Percentiles rank a stretch among this genome's conserved stretches.
These are phyloP conservation scores for Chenopodium berlandieri DNA, from an alignment of 148 eudicot genomes.

Conservation along the genomic window DNA sequence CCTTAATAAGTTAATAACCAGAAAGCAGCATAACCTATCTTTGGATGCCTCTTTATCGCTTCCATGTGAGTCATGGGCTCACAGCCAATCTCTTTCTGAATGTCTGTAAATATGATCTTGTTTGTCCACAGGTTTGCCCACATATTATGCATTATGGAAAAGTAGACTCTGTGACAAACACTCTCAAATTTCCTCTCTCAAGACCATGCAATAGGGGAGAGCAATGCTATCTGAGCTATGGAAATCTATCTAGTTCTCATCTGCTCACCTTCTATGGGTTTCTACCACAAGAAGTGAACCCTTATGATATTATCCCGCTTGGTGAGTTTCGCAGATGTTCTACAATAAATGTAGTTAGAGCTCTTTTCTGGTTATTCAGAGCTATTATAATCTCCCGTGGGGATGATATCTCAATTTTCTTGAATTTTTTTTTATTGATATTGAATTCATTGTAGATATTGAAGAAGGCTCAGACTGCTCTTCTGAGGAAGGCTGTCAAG, in stretches of 20 bases:
- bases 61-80: not conserved
- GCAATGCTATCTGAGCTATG: constrained; percentile 85
- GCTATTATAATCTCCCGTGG: not conserved
- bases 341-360: not conserved
- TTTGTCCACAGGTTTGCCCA: constrained; percentile 59
- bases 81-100: not conserved
- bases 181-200: constrained; percentile 69
- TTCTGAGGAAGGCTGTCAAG: constrained; percentile 27
- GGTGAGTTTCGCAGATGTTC: constrained; percentile 41
- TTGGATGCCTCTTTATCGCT: not conserved
- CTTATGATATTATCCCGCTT: constrained; percentile 76
- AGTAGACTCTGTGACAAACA: constrained; percentile 58
- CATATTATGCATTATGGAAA: constrained; percentile 85
- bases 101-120: not conserved
- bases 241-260: constrained; percentile 84
- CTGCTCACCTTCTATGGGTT: constrained; percentile 88
- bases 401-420: not conserved
- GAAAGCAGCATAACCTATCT: not conserved
- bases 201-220: constrained; percentile 85
- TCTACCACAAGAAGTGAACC: constrained; percentile 61
- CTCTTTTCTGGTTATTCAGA: not conserved
- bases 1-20: not conserved
- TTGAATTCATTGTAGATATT: constrained; percentile 41
- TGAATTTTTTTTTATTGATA: not conserved
- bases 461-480: constrained; percentile 37